Percentiles rank a stretch among this genome's conserved stretches.
Conservation (phyloP, 192 early-diverging fungal genomes). For the Coemansia sp. region DNA sequence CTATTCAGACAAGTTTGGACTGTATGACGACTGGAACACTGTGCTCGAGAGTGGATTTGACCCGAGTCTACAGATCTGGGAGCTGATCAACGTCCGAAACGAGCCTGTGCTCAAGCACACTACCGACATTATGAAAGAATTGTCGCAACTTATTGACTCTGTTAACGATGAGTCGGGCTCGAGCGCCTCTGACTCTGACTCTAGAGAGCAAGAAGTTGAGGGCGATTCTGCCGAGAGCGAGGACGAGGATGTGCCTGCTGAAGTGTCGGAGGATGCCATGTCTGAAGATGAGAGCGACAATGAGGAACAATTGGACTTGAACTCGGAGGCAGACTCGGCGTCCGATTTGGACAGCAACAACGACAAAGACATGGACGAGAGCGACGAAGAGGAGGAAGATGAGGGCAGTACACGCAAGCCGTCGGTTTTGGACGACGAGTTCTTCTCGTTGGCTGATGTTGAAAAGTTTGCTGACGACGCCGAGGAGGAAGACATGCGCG, state of each 20-base stretch:
- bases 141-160: slow-evolving; percentile 53
- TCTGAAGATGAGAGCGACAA: slow-evolving; percentile 20
- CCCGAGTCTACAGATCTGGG: slow-evolving; percentile 85
- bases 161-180: slow-evolving; percentile 39
- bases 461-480: slow-evolving; percentile 85
- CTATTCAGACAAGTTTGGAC: slow-evolving; percentile 43
- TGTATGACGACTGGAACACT: slow-evolving; percentile 48
- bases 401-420: slow-evolving; percentile 26
- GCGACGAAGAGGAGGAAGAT: slow-evolving; percentile 48
- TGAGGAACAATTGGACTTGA: slow-evolving; percentile 46
- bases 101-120: slow-evolving; percentile 73
- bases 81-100: slow-evolving; percentile 86
- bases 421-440: slow-evolving; percentile 88
- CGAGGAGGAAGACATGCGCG: slow-evolving; percentile 53
- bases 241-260: slow-evolving; percentile 33
- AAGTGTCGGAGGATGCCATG: slow-evolving; percentile 17
- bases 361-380: slow-evolving; percentile 47
- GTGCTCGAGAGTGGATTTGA: slow-evolving; percentile 47
- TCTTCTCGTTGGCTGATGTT: slow-evolving; percentile 89
- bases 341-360: slow-evolving; percentile 31
- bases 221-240: slow-evolving; percentile 15
- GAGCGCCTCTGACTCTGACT: slow-evolving; percentile 34
- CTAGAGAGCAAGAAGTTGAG: slow-evolving; percentile 28
- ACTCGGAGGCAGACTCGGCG: slow-evolving; percentile 45
- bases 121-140: slow-evolving; percentile 51